Base-by-base conservation (phyloP, 2,329 filamentous ascomycete species). In the Calonectria hongkongensis region DNA sequence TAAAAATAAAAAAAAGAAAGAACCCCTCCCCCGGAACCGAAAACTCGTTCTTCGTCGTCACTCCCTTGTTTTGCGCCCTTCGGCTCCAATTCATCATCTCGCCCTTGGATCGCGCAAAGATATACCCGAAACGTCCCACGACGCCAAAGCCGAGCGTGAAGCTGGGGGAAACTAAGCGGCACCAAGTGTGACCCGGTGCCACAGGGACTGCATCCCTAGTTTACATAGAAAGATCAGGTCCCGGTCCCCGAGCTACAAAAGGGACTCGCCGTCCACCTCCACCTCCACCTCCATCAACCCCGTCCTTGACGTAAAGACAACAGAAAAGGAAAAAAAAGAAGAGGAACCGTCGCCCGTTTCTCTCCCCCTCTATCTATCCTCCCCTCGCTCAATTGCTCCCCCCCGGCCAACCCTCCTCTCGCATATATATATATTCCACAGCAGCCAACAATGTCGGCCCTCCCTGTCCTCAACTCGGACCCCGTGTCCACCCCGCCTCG, bases 401-500 rank as follows among this genome's bases (percentile, higher is more conserved):
- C 18, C 21, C 21, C 21, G 1, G 21, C 21, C 21, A 21, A 21
- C 21, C 21, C 21, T 21, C 21, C 21, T 21, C 21, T 21, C 21
- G 21, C 21, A 21, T 21, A 21, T 21, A 21, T 21, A 21, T 21
- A 21, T 21, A 21, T 21, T 21, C 21, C 21, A 21, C 21, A 21
- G 21, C 21, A 21, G 21, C 21, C 2, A 21, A 74, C 33, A 12
- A 79, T 79, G 78, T 78, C 78, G 56, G 68, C 67, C 54, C 58
- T 72, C 33, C 72, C 72, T 63, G 75, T 82, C 68, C 77, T 81
- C 68, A 79, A 79, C 51, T 78, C 82, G 75, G 88, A 90, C 79
- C 86, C 91, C 66, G 92, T 94, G 81, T 90, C 93, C 80, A 96
- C 94, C 71, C 94, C 94, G 76, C 92, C 93, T 64, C 89, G 93